Conservation (phyloP, 2,329 filamentous ascomycete species). For the Emergomyces pasteurianus region DNA sequence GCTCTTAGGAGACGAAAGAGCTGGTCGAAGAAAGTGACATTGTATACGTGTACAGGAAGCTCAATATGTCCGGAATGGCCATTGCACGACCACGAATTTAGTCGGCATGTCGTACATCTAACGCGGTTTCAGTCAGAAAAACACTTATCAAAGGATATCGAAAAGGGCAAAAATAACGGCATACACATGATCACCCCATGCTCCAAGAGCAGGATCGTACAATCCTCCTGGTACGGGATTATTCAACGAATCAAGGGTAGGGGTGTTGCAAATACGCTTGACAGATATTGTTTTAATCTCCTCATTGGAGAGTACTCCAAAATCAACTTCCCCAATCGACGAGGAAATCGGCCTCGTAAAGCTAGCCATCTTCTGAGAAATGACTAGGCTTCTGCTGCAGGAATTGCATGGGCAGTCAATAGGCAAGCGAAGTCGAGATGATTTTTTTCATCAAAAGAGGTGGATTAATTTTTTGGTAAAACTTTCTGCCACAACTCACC, state of each 20-base stretch:
- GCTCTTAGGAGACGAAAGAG: conserved; percentile 72
- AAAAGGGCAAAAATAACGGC: conserved; percentile 18
- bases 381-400: not conserved
- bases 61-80: conserved; percentile 95
- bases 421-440: not conserved
- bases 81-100: conserved; percentile 69
- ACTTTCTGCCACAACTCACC: conserved; percentile 28
- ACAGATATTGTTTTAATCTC: conserved; percentile 87
- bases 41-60: conserved; percentile 83
- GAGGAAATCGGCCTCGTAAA: conserved; percentile 67
- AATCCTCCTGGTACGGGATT: conserved; percentile 84
- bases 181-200: conserved; percentile 76
- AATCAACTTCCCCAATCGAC: conserved; percentile 75
- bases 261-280: conserved; percentile 83
- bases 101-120: conserved; percentile 86
- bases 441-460: not conserved
- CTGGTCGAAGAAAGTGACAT: conserved; percentile 94
- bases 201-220: conserved; percentile 83
- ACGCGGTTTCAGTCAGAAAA: conserved; percentile 12
- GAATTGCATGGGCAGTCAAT: not conserved
- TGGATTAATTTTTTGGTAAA: conserved; percentile 13
- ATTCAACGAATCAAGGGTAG: conserved; percentile 83
- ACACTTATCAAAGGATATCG: conserved; percentile 5
- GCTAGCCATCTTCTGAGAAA: conserved; percentile 27
- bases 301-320: conserved; percentile 66